Conservation (phyloP, 2,329 filamentous ascomycete species). For the Curvularia lunata region DNA sequence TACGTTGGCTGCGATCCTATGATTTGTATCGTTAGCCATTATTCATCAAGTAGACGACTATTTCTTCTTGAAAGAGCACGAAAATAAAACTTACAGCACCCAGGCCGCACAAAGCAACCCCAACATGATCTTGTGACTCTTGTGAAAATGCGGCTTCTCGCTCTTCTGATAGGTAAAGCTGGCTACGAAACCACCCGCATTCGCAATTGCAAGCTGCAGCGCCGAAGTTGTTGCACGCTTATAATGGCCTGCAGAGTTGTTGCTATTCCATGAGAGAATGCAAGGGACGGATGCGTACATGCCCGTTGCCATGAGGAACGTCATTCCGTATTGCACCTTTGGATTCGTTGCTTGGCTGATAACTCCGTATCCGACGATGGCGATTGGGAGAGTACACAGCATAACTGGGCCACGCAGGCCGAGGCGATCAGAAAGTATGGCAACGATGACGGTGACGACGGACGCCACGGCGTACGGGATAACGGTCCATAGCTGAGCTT, state of each 20-base stretch:
- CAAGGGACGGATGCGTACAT: constrained; percentile 68
- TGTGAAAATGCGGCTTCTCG: constrained; percentile 63
- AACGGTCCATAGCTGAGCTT: constrained; percentile 68
- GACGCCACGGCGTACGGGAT: constrained; percentile 69
- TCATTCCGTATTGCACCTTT: constrained; percentile 68
- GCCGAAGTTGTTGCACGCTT: constrained; percentile 72
- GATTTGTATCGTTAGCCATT: neutral
- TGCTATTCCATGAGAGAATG: constrained; percentile 70
- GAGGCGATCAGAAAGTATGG: constrained; percentile 66
- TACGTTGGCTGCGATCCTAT: constrained; percentile 66
- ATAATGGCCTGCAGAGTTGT: constrained; percentile 73
- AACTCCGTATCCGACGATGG: constrained; percentile 69
- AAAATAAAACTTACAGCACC: constrained; percentile 62
- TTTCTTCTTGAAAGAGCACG: constrained; percentile 19
- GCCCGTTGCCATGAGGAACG: constrained; percentile 70
- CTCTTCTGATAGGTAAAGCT: constrained; percentile 66
- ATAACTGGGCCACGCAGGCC: constrained; percentile 66
- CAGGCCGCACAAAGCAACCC: constrained; percentile 67
- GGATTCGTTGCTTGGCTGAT: constrained; percentile 63
- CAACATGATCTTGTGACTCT: constrained; percentile 67
- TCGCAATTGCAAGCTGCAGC: constrained; percentile 70
- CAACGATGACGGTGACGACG: constrained; percentile 58
- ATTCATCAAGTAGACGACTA: neutral
- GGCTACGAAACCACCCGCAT: constrained; percentile 70
- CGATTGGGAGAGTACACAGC: constrained; percentile 67